phyloP scores from a whole-genome alignment of 2,329 filamentous ascomycete species.

The Emergomyces orientalis region DNA sequence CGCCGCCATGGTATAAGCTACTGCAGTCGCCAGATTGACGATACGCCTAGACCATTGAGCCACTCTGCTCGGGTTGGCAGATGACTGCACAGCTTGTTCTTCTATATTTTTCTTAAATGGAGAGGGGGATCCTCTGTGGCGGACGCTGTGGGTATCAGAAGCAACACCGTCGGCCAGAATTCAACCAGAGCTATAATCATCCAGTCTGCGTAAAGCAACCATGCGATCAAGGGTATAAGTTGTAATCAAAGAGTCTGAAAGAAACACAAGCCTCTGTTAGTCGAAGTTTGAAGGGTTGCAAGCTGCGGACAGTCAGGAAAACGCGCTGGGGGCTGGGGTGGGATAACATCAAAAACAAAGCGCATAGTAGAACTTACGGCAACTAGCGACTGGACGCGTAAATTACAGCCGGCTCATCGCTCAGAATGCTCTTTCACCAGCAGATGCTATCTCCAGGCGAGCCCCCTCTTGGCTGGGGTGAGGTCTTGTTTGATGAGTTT shows the following conservation, averaged over 20 bases:
- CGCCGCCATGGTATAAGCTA: conserved; percentile 34
- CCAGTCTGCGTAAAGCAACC: not conserved
- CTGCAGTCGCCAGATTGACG: conserved; percentile 31
- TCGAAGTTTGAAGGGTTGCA: not conserved
- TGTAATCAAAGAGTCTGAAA: not conserved
- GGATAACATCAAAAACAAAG: conserved; percentile 6
- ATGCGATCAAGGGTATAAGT: not conserved
- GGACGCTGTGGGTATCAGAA: not conserved
- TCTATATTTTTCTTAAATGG: not conserved
- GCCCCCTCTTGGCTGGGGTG: conserved; percentile 14
- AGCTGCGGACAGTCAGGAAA: conserved; percentile 1
- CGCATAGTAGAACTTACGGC: conserved; percentile 8
- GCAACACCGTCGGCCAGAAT: not conserved
- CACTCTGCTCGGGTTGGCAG: conserved; percentile 2
- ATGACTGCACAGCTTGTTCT: conserved; percentile 4
- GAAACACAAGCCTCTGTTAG: conserved; percentile 1
- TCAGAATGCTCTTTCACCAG: conserved; percentile 10
- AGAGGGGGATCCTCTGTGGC: not conserved
- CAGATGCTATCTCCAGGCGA: not conserved
- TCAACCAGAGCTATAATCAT: not conserved
- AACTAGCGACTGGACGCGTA: conserved; percentile 19
- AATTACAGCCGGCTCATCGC: conserved; percentile 14
- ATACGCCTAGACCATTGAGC: conserved; percentile 15
- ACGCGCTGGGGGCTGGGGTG: conserved; percentile 7
- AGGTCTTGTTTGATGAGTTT: conserved; percentile 15